phyloP scores from a whole-genome alignment of 495 filamentous ascomycete genomes.

The Penicillium silybi region DNA sequence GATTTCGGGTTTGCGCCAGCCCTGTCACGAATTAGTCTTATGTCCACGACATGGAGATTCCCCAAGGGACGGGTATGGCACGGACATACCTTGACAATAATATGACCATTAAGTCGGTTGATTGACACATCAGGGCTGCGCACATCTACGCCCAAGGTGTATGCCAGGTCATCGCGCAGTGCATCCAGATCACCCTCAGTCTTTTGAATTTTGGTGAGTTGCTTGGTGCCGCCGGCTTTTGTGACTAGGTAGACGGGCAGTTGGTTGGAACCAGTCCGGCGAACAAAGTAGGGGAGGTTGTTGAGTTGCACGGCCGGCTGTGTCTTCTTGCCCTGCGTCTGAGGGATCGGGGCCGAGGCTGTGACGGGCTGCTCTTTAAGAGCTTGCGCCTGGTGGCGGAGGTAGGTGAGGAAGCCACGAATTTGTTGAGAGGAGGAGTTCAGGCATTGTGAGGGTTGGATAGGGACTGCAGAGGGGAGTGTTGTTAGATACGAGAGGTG shows the following conservation, averaged over 20 bases:
- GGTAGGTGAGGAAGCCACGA: conserved; percentile 42
- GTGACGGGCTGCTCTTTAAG: conserved; percentile 31
- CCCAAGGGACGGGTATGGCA: not conserved
- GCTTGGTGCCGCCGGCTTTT: conserved; percentile 74
- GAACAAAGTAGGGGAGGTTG: conserved; percentile 66
- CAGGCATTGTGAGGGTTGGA: conserved; percentile 14
- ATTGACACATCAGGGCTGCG: conserved; percentile 45
- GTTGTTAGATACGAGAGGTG: not conserved
- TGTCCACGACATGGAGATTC: not conserved
- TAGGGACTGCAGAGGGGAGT: not conserved
- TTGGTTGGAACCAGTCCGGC: conserved; percentile 65
- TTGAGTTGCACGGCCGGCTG: conserved; percentile 29
- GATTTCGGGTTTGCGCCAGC: conserved; percentile 50
- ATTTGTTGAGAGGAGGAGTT: conserved; percentile 26
- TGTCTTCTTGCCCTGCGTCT: conserved; percentile 17
- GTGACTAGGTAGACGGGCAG: conserved; percentile 72
- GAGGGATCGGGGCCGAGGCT: conserved; percentile 24
- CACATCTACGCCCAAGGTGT: conserved; percentile 40
- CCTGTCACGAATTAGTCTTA: conserved; percentile 24
- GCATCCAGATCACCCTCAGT: conserved; percentile 65
- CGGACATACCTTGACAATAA: conserved; percentile 58
- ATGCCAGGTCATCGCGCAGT: conserved; percentile 49
- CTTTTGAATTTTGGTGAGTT: conserved; percentile 72
- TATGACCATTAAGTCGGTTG: conserved; percentile 58
- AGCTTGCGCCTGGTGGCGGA: conserved; percentile 37